phyloP scores from a whole-genome alignment of 2,329 filamentous ascomycete species.

The Xylaria sp. region DNA sequence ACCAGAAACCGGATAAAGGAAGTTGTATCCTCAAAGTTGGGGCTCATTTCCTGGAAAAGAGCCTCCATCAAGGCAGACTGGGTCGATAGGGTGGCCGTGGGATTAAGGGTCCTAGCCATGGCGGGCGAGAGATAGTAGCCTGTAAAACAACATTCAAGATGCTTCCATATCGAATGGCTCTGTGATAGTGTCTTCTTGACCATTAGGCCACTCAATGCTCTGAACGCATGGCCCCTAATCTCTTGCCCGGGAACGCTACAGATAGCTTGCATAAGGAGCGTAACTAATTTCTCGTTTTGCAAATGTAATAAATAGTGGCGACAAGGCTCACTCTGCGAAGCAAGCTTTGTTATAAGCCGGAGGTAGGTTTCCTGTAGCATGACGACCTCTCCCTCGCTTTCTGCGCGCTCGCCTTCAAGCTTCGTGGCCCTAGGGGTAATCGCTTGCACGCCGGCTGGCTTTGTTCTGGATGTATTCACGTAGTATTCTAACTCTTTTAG shows the following conservation, averaged over 20 bases:
- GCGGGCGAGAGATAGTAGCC: slow-evolving; percentile 53
- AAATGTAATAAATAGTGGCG: slow-evolving; percentile 74
- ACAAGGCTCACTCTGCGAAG: slow-evolving; percentile 72
- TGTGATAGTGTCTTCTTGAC: slow-evolving; percentile 72
- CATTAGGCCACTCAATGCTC: slow-evolving; percentile 76
- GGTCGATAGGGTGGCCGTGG: slow-evolving; percentile 42
- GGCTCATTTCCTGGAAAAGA: slow-evolving; percentile 75
- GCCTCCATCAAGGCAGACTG: slow-evolving; percentile 57
- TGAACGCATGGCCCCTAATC: slow-evolving; percentile 83
- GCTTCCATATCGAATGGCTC: slow-evolving; percentile 77
- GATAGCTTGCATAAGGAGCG: slow-evolving; percentile 78
- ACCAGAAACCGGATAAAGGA: slow-evolving; percentile 81
- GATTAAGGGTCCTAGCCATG: slow-evolving; percentile 35
- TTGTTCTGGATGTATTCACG: slow-evolving; percentile 76
- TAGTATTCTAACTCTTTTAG: slow-evolving; percentile 89
- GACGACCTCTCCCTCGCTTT: slow-evolving; percentile 87
- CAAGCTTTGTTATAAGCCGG: slow-evolving; percentile 82
- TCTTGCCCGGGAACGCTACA: slow-evolving; percentile 77
- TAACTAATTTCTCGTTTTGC: slow-evolving; percentile 69
- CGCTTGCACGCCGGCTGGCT: slow-evolving; percentile 61
- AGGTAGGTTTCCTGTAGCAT: slow-evolving; percentile 97
- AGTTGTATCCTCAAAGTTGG: slow-evolving; percentile 83
- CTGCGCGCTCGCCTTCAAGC: slow-evolving; percentile 68
- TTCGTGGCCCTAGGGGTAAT: slow-evolving; percentile 64
- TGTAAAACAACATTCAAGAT: slow-evolving; percentile 79